Percentiles rank a stretch among this genome's conserved stretches.
Evolutionary conservation across 192 early-diverging fungal species (phyloP).

Genomic region (Gamsiella multidivaricata): DNA sequence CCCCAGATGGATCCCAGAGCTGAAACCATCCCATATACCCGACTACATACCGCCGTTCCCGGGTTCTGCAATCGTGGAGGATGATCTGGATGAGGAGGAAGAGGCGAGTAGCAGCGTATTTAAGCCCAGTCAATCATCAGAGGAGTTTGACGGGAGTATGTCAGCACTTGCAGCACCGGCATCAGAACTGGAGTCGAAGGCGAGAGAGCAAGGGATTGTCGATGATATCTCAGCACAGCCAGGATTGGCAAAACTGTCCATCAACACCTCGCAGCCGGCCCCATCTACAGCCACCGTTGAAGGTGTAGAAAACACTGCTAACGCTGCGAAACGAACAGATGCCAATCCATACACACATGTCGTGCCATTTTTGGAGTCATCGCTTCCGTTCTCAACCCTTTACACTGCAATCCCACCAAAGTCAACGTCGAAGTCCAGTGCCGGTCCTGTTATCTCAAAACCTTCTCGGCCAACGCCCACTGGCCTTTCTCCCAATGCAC

Average conservation of each 20-base stretch:
- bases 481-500: conserved; percentile 26
- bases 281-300: neutral
- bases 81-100: neutral
- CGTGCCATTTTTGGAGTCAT: conserved; percentile 21
- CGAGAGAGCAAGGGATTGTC: neutral
- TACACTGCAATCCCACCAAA: conserved; percentile 20
- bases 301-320: neutral
- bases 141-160: neutral
- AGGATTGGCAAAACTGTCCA: conserved; percentile 10
- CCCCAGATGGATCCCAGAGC: conserved; percentile 30
- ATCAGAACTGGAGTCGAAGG: conserved; percentile 10
- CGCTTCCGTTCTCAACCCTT: conserved; percentile 23
- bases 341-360: conserved; percentile 35
- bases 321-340: neutral
- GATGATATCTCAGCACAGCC: neutral
- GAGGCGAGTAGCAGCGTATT: neutral
- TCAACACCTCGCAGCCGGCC: conserved; percentile 7
- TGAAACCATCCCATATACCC: conserved; percentile 45
- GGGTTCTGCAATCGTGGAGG: neutral
- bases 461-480: neutral
- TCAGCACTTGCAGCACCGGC: conserved; percentile 15
- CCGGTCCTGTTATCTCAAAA: neutral
- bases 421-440: neutral
- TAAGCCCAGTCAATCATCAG: conserved; percentile 8
- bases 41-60: conserved; percentile 52